These are phyloP conservation scores for Malus hybrid DNA, from an alignment of 331 rosid species.

Conservation along the genomic window DNA sequence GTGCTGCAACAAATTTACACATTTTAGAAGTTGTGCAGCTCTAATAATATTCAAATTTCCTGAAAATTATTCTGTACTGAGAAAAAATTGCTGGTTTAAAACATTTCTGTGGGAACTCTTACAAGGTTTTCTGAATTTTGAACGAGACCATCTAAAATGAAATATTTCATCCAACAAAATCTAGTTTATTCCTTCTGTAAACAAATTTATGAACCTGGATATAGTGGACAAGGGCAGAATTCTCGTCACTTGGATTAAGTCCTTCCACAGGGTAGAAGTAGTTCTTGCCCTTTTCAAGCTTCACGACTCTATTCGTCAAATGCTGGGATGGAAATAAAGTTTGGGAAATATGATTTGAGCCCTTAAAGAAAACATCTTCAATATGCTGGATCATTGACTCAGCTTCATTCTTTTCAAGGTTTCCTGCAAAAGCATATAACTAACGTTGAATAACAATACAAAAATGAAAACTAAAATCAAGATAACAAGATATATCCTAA, in stretches of 20 bases:
- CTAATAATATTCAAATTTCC: background rate
- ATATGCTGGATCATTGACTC: constrained; percentile 55
- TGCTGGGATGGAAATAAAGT: constrained; percentile 79
- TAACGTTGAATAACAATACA: background rate
- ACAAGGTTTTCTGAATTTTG: background rate
- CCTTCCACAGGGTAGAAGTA: constrained; percentile 74
- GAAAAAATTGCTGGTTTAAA: background rate
- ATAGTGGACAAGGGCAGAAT: constrained; percentile 81
- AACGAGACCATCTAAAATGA: background rate
- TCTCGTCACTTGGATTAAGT: constrained; percentile 76
- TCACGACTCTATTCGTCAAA: constrained; percentile 67
- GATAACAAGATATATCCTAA: constrained; percentile 3
- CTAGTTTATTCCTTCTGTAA: background rate
- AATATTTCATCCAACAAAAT: background rate
- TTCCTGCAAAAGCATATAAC: constrained; percentile 42
- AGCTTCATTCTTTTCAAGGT: constrained; percentile 68
- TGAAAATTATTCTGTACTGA: background rate
- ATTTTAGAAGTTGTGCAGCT: background rate
- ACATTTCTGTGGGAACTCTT: background rate
- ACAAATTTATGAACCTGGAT: constrained; percentile 50
- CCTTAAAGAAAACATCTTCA: constrained; percentile 61
- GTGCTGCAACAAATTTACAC: background rate
- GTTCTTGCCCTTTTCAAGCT: constrained; percentile 60
- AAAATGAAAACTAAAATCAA: background rate
- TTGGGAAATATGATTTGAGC: constrained; percentile 44